Evolutionary conservation across 805 yeast genomes (phyloP), one percentile per base, ranked within the genome.

Genomic region (Cyberlindnera mississippiensis): DNA sequence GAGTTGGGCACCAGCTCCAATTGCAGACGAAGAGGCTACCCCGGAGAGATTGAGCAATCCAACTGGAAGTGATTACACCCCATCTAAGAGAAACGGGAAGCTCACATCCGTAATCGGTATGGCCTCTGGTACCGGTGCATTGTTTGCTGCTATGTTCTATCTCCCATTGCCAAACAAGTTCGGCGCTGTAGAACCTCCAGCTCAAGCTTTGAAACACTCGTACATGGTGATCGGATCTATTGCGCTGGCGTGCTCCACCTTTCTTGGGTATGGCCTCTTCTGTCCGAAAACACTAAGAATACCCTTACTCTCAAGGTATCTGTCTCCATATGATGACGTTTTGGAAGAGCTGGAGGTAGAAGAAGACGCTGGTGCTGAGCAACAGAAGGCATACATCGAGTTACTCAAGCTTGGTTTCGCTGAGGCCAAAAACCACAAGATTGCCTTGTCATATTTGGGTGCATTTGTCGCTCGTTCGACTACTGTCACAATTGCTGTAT

Each of bases 91-190:
- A 35, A 75, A 71, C 48, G 88, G 87, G 3, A 73, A 71, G 47
- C 65, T 71, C 40, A 72, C 84, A 0, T 82, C 87, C 0, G 54
- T 80, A 17, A 70, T 82, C 33, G 90, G 90, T 2, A 58, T 78
- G 13, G 64, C 73, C 37, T 69, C 84, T 14, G 88, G 88, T 0
- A 55, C 77, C 14, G 89, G 89, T 37, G 89, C 88, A 2, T 70
- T 82, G 1, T 73, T 79, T 45, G 71, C 86, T 0, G 86, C 80
- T 1, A 55, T 73, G 1, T 59, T 71, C 31, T 70, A 78, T 32
- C 59, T 82, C 16, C 73, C 86, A 12, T 59, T 82, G 16, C 87
- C 88, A 0, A 69, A 75, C 1, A 64, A 60, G 44, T 64, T 77
- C 43, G 74, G 72, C 11, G 53, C 61, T 15, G 48, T 53, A 10